Base-by-base conservation (phyloP, 2,329 filamentous ascomycete species). In the Akanthomyces muscarius region DNA sequence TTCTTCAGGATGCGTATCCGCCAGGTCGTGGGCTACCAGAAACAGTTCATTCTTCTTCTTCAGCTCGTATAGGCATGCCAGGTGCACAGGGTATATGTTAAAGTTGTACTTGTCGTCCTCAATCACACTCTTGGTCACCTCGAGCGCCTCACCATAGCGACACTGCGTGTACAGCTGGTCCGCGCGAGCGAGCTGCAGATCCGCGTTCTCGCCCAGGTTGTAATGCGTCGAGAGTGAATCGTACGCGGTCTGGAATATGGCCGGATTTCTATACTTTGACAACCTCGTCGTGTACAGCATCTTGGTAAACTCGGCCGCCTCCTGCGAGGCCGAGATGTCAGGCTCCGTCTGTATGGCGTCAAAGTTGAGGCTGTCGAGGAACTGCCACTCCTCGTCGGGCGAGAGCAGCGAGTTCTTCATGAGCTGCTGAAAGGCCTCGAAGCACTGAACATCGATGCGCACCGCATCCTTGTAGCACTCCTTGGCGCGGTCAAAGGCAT, bases 381-480 rank as follows among this genome's bases (percentile, higher is more conserved):
- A 97, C 56, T 88, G 85, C 84, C 94, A 91, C 73, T 97, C 93
- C 75, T 97, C 93, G 42, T 91, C 88, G 0, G 93, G 92, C 54
- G 86, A 86, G 86, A 99, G 90, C 65, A 99, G 83, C 23, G 91
- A 91, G 77, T 99, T 99, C 78, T 92, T 92, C 88, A 98, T 97
- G 62, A 99, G 84, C 78, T 98, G 93, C 70, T 97, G 93, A 72
- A 99, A 98, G 0, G 95, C 95, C 76, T 99, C 95, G 72, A 97
- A 98, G 77, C 95, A 99, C 75, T 97, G 93, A 4, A 98, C 93
- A 72, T 99, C 95, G 71, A 99, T 97, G 65, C 91, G 87, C 52
- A 98, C 92, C 2, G 95, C 95, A 70, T 96, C 92, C 78, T 97
- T 98, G 82, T 98, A 99, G 78, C 95, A 98, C 71, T 98, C 93